Conservation (phyloP, 108 stramenopile species). For the Skeletonema tropicum region DNA sequence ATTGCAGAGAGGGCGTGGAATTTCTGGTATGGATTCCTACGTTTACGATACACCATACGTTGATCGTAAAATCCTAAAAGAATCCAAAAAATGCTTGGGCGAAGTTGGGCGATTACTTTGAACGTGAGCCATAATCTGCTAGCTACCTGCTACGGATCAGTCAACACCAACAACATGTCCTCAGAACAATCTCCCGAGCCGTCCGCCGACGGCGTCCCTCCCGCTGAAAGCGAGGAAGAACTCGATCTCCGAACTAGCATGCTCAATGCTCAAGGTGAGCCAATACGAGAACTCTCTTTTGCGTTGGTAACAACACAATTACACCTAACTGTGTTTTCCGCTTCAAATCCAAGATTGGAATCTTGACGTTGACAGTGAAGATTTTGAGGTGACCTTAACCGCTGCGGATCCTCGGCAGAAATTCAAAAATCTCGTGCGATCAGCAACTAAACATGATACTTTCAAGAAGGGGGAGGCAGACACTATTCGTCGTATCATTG, state of each 20-base stretch:
- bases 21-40: neutral
- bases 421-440: neutral
- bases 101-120: too few species aligned
- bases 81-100: too few species aligned
- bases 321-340: too few species aligned
- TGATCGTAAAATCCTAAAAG: too few species aligned
- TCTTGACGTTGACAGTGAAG: neutral
- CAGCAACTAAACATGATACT: neutral
- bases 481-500: conserved; percentile 45
- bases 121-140: too few species aligned
- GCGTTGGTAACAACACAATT: too few species aligned
- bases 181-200: neutral
- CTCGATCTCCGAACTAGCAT: neutral
- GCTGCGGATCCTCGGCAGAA: neutral
- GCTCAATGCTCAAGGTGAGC: neutral
- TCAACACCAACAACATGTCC: neutral
- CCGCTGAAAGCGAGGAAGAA: conserved; percentile 1
- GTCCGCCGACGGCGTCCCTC: neutral
- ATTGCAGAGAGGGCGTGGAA: neutral
- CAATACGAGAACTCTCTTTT: too few species aligned
- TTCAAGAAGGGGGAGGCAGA: conserved; percentile 43
- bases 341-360: neutral
- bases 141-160: too few species aligned
- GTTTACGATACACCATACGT: too few species aligned
- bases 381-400: neutral